Evolutionary conservation across 2,329 filamentous ascomycete species (phyloP), one percentile per base, ranked within the genome.

Genomic region (Cercospora sp.): DNA sequence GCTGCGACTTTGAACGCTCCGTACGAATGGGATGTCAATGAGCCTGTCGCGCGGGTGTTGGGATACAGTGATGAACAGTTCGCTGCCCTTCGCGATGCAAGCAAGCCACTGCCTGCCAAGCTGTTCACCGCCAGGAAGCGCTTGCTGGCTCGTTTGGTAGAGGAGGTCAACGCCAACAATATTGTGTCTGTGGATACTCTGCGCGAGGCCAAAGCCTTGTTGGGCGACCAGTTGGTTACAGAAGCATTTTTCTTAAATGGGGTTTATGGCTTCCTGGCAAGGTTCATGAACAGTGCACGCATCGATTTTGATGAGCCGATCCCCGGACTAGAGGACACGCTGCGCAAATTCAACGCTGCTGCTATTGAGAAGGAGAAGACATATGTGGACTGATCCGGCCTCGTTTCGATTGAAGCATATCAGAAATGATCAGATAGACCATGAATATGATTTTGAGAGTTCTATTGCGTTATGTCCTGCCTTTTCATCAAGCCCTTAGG

Each of bases 361-460:
- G 57, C 57, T 33, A 59, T 59, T 18, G 57, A 59, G 57, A 59
- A 59, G 57, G 57, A 59, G 57, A 59, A 59, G 57, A 33, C 20
- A 12, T 59, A 59, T 16, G 33, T 33, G n/a, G 57, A 59, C 28
- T 59, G 16, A 59, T 28, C 5, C 10, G 2, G 26, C 9, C 5
- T n/a, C 36, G 1, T 42, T 8, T 9, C 36, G 36, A 42, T 42
- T 1, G 16, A 42, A 6, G 36, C 36, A n/a, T 39, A 12, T 39
- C 33, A 7, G 33, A 7, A 7, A 36, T 39, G 36, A 39, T 39
- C 36, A 42, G 36, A 42, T 42, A 42, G 36, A 42, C 36, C 36
- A n/a, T n/a, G 36, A 42, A 42, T 3, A n/a, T n/a, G 36, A 42
- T 42, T 42, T n/a, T 1, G 5, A 13, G 13, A 42, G 7, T n/a